Evolutionary conservation across 495 filamentous ascomycete species (phyloP), one percentile per base, ranked within the genome.

Genomic region (Zalerion maritima): DNA sequence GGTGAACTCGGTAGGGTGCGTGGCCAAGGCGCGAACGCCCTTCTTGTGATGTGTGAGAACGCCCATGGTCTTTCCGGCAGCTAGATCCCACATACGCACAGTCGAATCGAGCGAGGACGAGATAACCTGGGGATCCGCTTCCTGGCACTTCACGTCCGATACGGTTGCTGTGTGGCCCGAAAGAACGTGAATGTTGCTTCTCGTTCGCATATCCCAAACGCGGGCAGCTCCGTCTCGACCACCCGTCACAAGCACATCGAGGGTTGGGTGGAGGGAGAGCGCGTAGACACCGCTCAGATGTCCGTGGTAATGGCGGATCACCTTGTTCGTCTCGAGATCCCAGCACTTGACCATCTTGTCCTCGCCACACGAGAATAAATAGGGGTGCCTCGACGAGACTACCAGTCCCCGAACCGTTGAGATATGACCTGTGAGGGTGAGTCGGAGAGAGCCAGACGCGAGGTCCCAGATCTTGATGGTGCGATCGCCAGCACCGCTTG

Each of bases 311-410:
- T 99, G 87, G 18, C 89, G 70, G 43, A 99, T 99, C 31, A 99
- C 91, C 55, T 92, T 93, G 53, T 99, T 99, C 5, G 82, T 89
- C 49, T 99, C 91, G 41, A 99, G 54, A 60, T 99, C 91, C 91
- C 91, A 99, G 60, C 91, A 96, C 56, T 96, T 96, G 20, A 99
- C 91, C 84, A 93, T 94, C 67, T 99, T 99, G 52, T 99, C 91
- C 54, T 99, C 91, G 29, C 81, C 91, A 42, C 91, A 96, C 9
- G 82, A 92, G 54, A 96, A 99, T 19, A 99, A 69, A 49, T 99
- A 99, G 2, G 91, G 91, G 52, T 99, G 91, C 28, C 91, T 64
- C 10, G 85, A 81, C 3, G 84, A 93, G 5, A 99, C 81, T 0
- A 87, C 91, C 27, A 99, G 62, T 5, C 91, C 91, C 25, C 91